These are phyloP conservation scores for Daldinia caldariorum DNA, from an alignment of 495 filamentous ascomycete genomes.

Conservation along the genomic window DNA sequence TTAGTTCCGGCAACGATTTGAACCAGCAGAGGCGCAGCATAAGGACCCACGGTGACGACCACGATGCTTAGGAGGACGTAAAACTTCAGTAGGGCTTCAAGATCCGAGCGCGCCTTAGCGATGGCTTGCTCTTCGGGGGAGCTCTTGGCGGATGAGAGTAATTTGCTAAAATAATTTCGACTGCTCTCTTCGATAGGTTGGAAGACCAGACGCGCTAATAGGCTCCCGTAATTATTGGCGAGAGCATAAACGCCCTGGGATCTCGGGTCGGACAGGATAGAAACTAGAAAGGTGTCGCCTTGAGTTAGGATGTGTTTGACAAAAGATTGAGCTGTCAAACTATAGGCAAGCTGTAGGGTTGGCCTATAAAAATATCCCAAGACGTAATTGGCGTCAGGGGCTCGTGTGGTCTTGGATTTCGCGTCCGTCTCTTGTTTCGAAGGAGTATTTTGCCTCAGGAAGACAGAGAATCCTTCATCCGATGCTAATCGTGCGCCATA, in stretches of 20 bases:
- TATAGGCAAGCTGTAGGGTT: conserved; percentile 73
- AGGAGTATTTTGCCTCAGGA: conserved; percentile 44
- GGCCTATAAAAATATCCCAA: conserved; percentile 71
- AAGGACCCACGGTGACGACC: conserved; percentile 73
- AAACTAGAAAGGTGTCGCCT: conserved; percentile 89
- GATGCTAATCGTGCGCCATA: conserved; percentile 56
- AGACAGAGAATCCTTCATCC: conserved; percentile 67
- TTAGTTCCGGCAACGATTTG: conserved; percentile 73
- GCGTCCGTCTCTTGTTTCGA: conserved; percentile 13
- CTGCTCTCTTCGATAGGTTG: conserved; percentile 94
- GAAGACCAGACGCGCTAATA: conserved; percentile 89
- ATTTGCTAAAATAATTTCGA: conserved; percentile 83
- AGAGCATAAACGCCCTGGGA: conserved; percentile 95
- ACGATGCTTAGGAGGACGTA: conserved; percentile 77
- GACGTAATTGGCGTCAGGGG: conserved; percentile 54
- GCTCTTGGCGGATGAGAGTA: conserved; percentile 58
- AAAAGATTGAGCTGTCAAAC: conserved; percentile 83
- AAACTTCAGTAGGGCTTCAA: conserved; percentile 64
- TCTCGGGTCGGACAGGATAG: conserved; percentile 73
- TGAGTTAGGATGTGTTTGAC: conserved; percentile 94
- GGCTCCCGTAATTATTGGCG: conserved; percentile 92
- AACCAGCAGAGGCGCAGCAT: conserved; percentile 75
- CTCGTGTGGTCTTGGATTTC: conserved; percentile 11
- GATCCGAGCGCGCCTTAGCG: conserved; percentile 53
- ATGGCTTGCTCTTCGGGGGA: conserved; percentile 35